These are phyloP conservation scores for Paratrypanosoma confusum DNA, from an alignment of 208 protist species.

Conservation along the genomic window DNA sequence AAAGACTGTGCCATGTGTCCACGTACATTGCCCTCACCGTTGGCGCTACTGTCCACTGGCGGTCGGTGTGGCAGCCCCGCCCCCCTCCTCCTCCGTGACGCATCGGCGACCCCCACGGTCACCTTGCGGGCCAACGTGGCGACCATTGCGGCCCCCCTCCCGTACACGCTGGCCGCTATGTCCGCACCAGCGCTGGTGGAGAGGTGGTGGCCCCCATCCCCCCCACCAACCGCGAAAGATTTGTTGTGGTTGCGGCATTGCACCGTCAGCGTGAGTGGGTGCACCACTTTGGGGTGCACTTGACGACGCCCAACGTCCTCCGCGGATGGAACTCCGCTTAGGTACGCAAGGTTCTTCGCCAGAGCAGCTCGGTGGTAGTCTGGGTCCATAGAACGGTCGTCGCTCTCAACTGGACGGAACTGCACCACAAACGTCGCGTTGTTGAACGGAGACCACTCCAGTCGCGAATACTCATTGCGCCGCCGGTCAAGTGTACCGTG, in stretches of 20 bases:
- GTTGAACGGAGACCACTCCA: slow-evolving; percentile 34
- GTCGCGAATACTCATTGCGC: too few relatives aligned
- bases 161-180: slow-evolving; percentile 25
- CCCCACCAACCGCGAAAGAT: slow-evolving; percentile 19
- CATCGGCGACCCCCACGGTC: too few relatives aligned
- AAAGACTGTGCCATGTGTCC: too few relatives aligned
- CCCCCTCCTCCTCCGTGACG: too few relatives aligned
- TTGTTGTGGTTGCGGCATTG: slow-evolving; percentile 38
- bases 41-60: too few relatives aligned
- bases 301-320: neutral
- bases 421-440: slow-evolving; percentile 36
- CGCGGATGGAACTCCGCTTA: neutral
- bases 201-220: slow-evolving; percentile 14
- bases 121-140: slow-evolving; percentile 32
- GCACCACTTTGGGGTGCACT: slow-evolving; percentile 25
- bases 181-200: slow-evolving; percentile 49
- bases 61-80: too few relatives aligned
- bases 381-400: slow-evolving; percentile 4
- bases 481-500: too few relatives aligned
- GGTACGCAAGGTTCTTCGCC: slow-evolving; percentile 7
- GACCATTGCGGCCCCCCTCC: slow-evolving; percentile 29
- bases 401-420: slow-evolving; percentile 14
- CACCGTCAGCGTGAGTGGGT: slow-evolving; percentile 29
- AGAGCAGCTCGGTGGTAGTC: slow-evolving; percentile 6
- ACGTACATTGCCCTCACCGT: too few relatives aligned